Evolutionary conservation across 2,329 filamentous ascomycete genomes (phyloP).

Genomic region (Berkeleyomyces rouxiae): DNA sequence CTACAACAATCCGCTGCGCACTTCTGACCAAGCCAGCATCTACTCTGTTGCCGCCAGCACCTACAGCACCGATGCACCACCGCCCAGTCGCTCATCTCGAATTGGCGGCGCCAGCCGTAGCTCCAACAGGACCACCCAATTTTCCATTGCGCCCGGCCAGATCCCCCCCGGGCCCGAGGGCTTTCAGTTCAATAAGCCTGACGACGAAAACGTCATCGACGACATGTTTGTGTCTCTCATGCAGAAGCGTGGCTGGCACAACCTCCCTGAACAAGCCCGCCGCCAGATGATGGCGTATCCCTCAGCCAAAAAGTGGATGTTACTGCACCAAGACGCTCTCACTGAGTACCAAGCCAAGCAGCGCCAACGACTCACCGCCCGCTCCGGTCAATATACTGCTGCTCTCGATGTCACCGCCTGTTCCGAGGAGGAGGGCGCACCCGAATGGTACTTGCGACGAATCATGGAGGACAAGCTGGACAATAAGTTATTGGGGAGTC

Average conservation of each 20-base stretch:
- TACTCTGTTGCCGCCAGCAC: slow-evolving; percentile 15
- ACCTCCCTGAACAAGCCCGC: slow-evolving; percentile 82
- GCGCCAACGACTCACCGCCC: slow-evolving; percentile 62
- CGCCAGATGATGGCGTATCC: slow-evolving; percentile 95
- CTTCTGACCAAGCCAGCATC: slow-evolving; percentile 37
- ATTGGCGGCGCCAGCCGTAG: slow-evolving; percentile 39
- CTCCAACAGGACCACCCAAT: slow-evolving; percentile 39
- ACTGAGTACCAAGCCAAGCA: slow-evolving; percentile 91
- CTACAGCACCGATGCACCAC: slow-evolving; percentile 15
- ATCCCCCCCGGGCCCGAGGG: slow-evolving; percentile 30
- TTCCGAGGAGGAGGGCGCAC: slow-evolving; percentile 86
- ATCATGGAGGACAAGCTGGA: slow-evolving; percentile 93
- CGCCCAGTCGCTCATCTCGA: slow-evolving; percentile 30
- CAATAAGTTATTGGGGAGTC: slow-evolving; percentile 74
- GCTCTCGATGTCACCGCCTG: slow-evolving; percentile 54
- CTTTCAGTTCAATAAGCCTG: slow-evolving; percentile 52
- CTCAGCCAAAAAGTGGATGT: slow-evolving; percentile 88
- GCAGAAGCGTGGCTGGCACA: slow-evolving; percentile 96
- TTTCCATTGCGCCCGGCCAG: slow-evolving; percentile 35
- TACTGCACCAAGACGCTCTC: slow-evolving; percentile 87
- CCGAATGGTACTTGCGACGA: slow-evolving; percentile 94
- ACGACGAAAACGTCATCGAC: slow-evolving; percentile 71
- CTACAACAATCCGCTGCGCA: slow-evolving; percentile 32
- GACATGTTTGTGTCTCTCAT: slow-evolving; percentile 85
- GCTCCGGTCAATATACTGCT: slow-evolving; percentile 48